These are phyloP conservation scores for Cyclocybe aegerita DNA, from an alignment of 768 basidiomycete species.

Conservation along the genomic window DNA sequence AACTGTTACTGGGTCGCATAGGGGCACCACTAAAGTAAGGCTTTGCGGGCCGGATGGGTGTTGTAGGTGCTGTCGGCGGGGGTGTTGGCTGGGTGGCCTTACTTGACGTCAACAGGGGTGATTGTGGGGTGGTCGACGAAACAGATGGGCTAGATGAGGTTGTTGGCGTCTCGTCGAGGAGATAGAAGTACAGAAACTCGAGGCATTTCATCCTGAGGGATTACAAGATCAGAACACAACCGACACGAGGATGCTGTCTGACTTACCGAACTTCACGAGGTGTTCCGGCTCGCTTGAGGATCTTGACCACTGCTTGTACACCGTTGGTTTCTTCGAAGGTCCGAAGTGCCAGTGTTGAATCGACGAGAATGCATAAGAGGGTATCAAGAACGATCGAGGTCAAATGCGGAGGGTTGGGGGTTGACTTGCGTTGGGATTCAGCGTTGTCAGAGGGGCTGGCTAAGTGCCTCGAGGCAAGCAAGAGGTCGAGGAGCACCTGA, in stretches of 20 bases:
- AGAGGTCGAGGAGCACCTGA: slow-evolving; percentile 70
- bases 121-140: too few relatives aligned
- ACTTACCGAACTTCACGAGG: slow-evolving; percentile 85
- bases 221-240: background rate
- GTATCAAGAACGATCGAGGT: slow-evolving; percentile 81
- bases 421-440: slow-evolving; percentile 16
- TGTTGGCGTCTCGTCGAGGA: slow-evolving; percentile 71
- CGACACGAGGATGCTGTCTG: too few relatives aligned
- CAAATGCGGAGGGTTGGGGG: slow-evolving; percentile 40
- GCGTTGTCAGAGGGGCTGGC: slow-evolving; percentile 29
- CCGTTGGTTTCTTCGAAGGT: slow-evolving; percentile 78
- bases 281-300: slow-evolving; percentile 82
- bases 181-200: slow-evolving; percentile 93
- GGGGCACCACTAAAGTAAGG: slow-evolving; percentile 37
- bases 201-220: slow-evolving; percentile 86
- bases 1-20: slow-evolving; percentile 26
- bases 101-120: background rate
- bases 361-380: slow-evolving; percentile 85
- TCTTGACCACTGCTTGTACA: slow-evolving; percentile 80
- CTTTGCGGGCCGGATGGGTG: slow-evolving; percentile 40
- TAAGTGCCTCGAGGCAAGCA: slow-evolving; percentile 70
- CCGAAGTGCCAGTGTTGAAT: slow-evolving; percentile 72
- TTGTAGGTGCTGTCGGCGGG: slow-evolving; percentile 37
- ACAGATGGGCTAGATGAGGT: background rate
- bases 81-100: slow-evolving; percentile 16